A percentile compares a stretch with the other conserved stretches of the same genome.
phyloP scores from a whole-genome alignment of 2,329 filamentous ascomycete species.

The Diaporthe citri region DNA sequence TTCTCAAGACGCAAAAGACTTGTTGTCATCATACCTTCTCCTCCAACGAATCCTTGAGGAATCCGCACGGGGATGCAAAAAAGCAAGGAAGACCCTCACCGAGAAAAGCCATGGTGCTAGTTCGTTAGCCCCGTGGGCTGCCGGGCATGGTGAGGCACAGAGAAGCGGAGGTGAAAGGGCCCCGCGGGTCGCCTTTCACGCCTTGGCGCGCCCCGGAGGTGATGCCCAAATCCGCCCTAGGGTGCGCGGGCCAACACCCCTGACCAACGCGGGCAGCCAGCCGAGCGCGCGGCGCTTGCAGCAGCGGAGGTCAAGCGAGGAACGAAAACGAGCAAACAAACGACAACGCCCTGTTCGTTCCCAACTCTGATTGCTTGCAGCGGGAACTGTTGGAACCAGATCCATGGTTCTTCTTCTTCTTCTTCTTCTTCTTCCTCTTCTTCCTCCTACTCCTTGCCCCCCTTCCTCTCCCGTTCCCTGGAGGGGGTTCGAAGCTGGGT shows the following conservation, averaged over 20 bases:
- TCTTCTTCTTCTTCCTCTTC: background rate
- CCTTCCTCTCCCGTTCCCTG: background rate
- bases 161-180: constrained; percentile 19
- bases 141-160: constrained; percentile 10
- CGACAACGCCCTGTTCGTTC: background rate
- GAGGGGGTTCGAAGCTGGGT: background rate
- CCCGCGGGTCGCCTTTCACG: constrained; percentile 15
- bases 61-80: background rate
- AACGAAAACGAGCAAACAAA: constrained; percentile 15
- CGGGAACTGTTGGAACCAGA: background rate
- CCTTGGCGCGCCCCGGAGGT: constrained; percentile 26
- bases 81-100: constrained; percentile 2
- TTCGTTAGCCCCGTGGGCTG: background rate
- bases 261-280: background rate
- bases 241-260: background rate
- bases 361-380: constrained; percentile 18
- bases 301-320: background rate
- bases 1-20: background rate
- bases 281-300: constrained; percentile 25
- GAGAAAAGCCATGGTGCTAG: background rate
- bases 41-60: background rate
- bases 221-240: constrained; percentile 28
- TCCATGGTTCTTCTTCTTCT: constrained; percentile 10
- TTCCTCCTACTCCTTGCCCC: too few relatives aligned
- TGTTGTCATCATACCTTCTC: background rate